Evolutionary conservation across 495 filamentous ascomycete species (phyloP).

Genomic region (Penicillium goetzii): DNA sequence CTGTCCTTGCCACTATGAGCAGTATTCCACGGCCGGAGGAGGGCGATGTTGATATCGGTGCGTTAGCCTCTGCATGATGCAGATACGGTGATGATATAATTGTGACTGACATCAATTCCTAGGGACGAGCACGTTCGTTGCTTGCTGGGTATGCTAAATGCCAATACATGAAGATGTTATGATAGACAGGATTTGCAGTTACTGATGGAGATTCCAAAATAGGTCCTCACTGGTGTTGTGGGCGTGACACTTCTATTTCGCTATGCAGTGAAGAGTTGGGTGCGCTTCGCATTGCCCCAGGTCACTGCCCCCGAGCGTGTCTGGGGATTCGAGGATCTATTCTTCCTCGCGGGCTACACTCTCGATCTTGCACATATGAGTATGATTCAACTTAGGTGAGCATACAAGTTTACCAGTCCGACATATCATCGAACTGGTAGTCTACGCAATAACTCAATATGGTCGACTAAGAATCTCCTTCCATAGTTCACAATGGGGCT

Average conservation of each 20-base stretch:
- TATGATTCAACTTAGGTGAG: slow-evolving; percentile 38
- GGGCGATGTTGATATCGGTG: slow-evolving; percentile 39
- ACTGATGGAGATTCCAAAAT: neutral
- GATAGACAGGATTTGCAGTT: neutral
- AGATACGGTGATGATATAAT: neutral
- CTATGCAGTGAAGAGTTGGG: slow-evolving; percentile 41
- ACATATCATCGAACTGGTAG: neutral
- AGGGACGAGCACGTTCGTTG: slow-evolving; percentile 34
- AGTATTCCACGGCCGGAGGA: slow-evolving; percentile 33
- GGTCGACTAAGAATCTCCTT: neutral
- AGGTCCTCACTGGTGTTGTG: slow-evolving; percentile 40
- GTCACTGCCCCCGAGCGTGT: slow-evolving; percentile 38
- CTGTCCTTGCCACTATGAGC: slow-evolving; percentile 24
- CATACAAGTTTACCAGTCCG: neutral
- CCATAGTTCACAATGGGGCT: slow-evolving; percentile 34
- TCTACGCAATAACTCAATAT: neutral
- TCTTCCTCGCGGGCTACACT: slow-evolving; percentile 36
- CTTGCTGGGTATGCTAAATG: slow-evolving; percentile 35
- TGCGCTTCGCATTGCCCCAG: slow-evolving; percentile 40
- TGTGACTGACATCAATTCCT: slow-evolving; percentile 13
- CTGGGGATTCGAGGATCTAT: slow-evolving; percentile 42
- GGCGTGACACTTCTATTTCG: slow-evolving; percentile 36
- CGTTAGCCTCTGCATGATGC: slow-evolving; percentile 9
- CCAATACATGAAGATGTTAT: neutral
- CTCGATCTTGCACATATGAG: slow-evolving; percentile 41